phyloP scores from a whole-genome alignment of 148 eudicot genomes.

The Arctostaphylos glauca region DNA sequence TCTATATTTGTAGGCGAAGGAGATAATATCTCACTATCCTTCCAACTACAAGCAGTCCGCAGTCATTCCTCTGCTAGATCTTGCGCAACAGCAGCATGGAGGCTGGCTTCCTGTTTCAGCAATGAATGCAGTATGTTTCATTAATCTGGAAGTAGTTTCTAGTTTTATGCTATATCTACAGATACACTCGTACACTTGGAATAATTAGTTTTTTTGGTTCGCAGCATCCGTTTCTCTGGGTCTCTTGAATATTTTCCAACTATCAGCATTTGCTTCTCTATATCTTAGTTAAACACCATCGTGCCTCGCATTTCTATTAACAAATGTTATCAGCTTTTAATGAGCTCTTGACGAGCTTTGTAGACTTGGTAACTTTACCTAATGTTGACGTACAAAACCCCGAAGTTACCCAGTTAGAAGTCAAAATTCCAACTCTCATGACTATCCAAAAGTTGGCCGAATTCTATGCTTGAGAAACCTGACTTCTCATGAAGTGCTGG shows the following conservation, averaged over 20 bases:
- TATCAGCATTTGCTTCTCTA: neutral
- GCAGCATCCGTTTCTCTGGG: neutral
- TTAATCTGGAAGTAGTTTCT: neutral
- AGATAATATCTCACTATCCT: slow-evolving; percentile 84
- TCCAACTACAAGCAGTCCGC: slow-evolving; percentile 99
- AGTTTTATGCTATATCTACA: neutral
- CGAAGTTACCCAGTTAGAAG: neutral
- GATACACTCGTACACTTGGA: neutral
- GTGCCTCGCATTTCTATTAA: neutral
- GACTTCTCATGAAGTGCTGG: neutral
- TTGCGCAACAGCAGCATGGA: slow-evolving; percentile 97
- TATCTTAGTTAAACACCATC: slow-evolving; percentile 1
- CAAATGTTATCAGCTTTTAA: neutral
- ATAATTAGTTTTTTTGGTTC: neutral
- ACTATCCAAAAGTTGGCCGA: neutral
- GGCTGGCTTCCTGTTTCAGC: slow-evolving; percentile 99
- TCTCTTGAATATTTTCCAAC: neutral
- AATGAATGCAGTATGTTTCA: slow-evolving; percentile 83
- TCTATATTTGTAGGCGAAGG: slow-evolving; percentile 61
- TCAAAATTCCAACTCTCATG: neutral
- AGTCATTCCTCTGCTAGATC: slow-evolving; percentile 92
- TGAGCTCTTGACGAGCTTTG: slow-evolving; percentile 9
- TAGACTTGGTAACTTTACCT: neutral
- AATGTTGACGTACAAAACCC: neutral
- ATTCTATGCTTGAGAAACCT: neutral